Percentiles rank a stretch among this genome's conserved stretches.
Conservation (phyloP, 2,329 filamentous ascomycete genomes). For the Microdochium nivale region DNA sequence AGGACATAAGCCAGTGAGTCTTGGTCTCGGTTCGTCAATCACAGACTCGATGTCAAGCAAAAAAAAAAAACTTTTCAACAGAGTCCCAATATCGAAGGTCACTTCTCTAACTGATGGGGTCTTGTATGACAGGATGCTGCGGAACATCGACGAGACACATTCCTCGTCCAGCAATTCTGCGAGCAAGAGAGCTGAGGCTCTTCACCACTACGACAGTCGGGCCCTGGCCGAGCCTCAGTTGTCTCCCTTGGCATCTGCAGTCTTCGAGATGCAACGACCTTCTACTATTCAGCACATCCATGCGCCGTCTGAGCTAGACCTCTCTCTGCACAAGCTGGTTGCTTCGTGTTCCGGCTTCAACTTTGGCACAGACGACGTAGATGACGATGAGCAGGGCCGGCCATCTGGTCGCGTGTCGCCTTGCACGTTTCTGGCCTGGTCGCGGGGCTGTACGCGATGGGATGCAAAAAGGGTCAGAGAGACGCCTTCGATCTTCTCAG, state of each 20-base stretch:
- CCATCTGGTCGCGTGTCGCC: constrained; percentile 28
- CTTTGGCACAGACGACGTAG: constrained; percentile 15
- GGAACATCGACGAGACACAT: background rate
- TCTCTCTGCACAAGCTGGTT: constrained; percentile 1
- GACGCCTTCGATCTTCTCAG: background rate
- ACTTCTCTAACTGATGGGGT: background rate
- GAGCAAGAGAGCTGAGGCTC: background rate
- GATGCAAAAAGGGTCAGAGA: background rate
- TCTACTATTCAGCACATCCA: background rate
- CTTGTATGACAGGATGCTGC: background rate
- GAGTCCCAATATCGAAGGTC: no score
- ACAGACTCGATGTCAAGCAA: background rate
- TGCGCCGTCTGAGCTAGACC: background rate
- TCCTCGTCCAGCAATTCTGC: background rate
- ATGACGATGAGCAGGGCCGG: constrained; percentile 30
- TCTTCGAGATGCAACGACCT: background rate
- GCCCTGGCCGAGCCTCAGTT: background rate
- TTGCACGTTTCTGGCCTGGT: constrained; percentile 29
- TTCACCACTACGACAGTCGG: background rate
- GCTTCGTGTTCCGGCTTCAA: background rate
- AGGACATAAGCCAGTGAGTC: constrained; percentile 1
- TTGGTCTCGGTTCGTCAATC: no score
- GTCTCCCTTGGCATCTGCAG: background rate
- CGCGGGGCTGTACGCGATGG: constrained; percentile 19
- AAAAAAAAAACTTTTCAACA: no score